phyloP scores from a whole-genome alignment of 495 filamentous ascomycete genomes.

The Pyrenula aspistea region DNA sequence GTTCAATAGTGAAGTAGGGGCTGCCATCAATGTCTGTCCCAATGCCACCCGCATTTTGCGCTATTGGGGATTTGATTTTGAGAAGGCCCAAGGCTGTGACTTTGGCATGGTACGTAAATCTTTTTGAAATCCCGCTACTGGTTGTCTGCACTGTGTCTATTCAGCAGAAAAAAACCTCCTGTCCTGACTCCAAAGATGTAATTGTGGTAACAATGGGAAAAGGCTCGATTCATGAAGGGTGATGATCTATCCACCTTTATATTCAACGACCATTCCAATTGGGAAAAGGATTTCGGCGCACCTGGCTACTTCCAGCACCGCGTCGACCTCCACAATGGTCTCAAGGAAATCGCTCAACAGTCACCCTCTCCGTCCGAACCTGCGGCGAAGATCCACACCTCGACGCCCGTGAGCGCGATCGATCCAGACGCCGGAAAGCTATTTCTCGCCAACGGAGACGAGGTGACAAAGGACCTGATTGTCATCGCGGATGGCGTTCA shows the following conservation, averaged over 20 bases:
- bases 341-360: constrained; percentile 26
- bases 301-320: constrained; percentile 35
- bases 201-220: no score
- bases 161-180: no score
- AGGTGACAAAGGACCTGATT: constrained; percentile 27
- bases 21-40: constrained; percentile 37
- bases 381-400: constrained; percentile 14
- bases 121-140: no score
- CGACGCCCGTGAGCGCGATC: constrained; percentile 15
- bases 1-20: constrained; percentile 43
- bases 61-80: constrained; percentile 33
- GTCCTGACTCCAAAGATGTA: no score
- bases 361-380: constrained; percentile 8
- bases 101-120: constrained; percentile 1
- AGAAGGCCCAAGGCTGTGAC: constrained; percentile 7
- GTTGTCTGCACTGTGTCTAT: no score
- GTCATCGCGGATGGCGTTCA: constrained; percentile 41
- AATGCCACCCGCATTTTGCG: constrained; percentile 35
- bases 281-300: constrained; percentile 8
- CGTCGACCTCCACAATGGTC: constrained; percentile 36
- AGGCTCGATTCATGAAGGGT: constrained; percentile 4
- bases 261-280: constrained; percentile 9
- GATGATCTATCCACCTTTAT: constrained; percentile 6
- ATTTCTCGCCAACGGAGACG: constrained; percentile 16
- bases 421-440: constrained; percentile 27